A percentile compares a stretch with the other conserved stretches of the same genome.
Conservation (phyloP, 495 filamentous ascomycete genomes). For the Chlorociboria aeruginascens region DNA sequence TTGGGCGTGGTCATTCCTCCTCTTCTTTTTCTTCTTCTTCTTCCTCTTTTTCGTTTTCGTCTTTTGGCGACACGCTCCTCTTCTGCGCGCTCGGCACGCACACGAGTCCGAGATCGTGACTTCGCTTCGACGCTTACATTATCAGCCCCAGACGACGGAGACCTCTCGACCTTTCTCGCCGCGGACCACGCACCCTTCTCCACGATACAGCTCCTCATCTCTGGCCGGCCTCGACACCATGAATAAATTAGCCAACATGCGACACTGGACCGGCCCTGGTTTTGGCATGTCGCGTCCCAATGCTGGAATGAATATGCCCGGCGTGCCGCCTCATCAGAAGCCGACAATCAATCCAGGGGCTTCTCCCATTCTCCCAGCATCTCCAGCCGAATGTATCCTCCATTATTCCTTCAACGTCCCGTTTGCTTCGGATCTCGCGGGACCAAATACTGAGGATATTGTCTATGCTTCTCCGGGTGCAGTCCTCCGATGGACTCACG, state of each 20-base stretch:
- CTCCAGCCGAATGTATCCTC: conserved; percentile 55
- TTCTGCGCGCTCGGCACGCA: no score
- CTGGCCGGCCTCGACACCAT: conserved; percentile 42
- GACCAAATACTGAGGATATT: conserved; percentile 84
- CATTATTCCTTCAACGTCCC: conserved; percentile 84
- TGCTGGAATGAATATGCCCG: conserved; percentile 49
- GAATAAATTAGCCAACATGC: conserved; percentile 91
- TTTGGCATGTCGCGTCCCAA: conserved; percentile 63
- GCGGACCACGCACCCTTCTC: conserved; percentile 17
- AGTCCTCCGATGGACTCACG: conserved; percentile 80
- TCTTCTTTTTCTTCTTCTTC: no score
- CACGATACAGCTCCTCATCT: conserved; percentile 19
- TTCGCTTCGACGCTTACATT: background rate
- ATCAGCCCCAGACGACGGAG: conserved; percentile 1
- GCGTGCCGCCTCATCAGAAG: conserved; percentile 41
- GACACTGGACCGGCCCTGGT: conserved; percentile 80
- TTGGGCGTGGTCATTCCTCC: no score
- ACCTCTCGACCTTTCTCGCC: conserved; percentile 8
- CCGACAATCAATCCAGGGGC: conserved; percentile 55
- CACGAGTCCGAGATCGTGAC: no score
- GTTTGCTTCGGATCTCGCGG: conserved; percentile 80
- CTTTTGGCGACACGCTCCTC: no score
- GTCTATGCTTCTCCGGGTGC: conserved; percentile 76
- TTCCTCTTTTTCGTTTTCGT: no score
- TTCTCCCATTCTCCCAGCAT: conserved; percentile 51